Conservation (phyloP, 805 yeast genomes). For the Maudiozyma serrabonitensis region DNA sequence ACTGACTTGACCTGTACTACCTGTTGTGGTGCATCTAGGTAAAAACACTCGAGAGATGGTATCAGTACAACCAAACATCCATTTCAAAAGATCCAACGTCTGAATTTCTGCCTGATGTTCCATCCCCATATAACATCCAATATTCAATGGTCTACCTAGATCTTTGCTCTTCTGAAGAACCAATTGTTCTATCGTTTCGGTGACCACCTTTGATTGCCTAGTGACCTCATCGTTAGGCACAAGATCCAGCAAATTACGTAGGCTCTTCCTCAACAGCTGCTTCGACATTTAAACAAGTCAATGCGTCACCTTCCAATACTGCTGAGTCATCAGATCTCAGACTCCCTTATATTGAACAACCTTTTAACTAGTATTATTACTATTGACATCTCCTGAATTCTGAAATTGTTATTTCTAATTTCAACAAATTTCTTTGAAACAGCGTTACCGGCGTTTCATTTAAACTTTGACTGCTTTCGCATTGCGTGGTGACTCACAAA, state of each 20-base stretch:
- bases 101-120: slow-evolving; percentile 53
- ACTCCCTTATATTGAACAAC: too few relatives aligned
- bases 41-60: slow-evolving; percentile 44
- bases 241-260: not conserved
- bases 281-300: not conserved
- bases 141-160: slow-evolving; percentile 5
- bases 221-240: not conserved
- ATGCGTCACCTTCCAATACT: too few relatives aligned
- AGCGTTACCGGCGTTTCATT: too few relatives aligned
- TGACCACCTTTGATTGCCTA: not conserved
- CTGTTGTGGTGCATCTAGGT: slow-evolving; percentile 41
- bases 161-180: not conserved
- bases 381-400: too few relatives aligned
- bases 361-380: too few relatives aligned
- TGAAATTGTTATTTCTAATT: too few relatives aligned
- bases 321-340: too few relatives aligned
- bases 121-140: slow-evolving; percentile 75
- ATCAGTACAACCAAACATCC: slow-evolving; percentile 34
- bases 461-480: too few relatives aligned
- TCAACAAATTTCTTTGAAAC: too few relatives aligned
- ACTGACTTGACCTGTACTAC: slow-evolving; percentile 22
- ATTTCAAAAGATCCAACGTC: slow-evolving; percentile 44
- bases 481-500: too few relatives aligned
- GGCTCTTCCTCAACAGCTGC: not conserved
- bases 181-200: not conserved